A percentile compares a stretch with the other conserved stretches of the same genome.
phyloP scores from a whole-genome alignment of 257 asterid genomes.

The Solanum chmielewskii region DNA sequence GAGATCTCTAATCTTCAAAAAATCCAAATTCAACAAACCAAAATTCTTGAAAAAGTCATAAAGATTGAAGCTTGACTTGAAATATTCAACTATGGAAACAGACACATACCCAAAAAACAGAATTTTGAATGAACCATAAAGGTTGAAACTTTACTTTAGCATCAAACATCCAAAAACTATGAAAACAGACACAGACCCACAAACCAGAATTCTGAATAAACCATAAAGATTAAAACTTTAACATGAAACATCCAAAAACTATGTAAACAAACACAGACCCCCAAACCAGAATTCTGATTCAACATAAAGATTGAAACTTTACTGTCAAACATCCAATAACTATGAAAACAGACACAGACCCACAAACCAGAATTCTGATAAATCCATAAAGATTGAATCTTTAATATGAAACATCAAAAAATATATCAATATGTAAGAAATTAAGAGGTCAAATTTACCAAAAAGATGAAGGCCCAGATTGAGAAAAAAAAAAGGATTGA shows the following conservation, averaged over 20 bases:
- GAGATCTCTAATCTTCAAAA: conserved; percentile 16
- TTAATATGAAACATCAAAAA: neutral
- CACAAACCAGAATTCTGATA: neutral
- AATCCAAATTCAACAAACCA: conserved; percentile 36
- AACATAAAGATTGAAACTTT: neutral
- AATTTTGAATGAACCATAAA: neutral
- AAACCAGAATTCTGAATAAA: neutral
- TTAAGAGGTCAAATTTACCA: conserved; percentile 7
- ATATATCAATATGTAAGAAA: neutral
- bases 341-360: neutral
- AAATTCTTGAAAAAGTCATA: conserved; percentile 16
- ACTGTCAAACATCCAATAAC: neutral
- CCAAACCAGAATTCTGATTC: neutral
- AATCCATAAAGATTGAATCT: neutral
- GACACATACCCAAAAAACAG: neutral
- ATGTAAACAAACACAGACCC: neutral
- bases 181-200: neutral
- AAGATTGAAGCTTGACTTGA: conserved; percentile 19
- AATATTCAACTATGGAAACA: conserved; percentile 13
- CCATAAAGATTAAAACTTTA: neutral
- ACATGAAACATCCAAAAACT: neutral
- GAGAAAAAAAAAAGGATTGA: conserved; percentile 1
- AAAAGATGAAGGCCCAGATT: conserved; percentile 10
- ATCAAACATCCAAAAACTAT: neutral
- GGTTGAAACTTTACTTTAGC: conserved; percentile 25